These are phyloP conservation scores for Komagataella pastoris DNA, from an alignment of 805 yeast genomes.

Conservation along the genomic window DNA sequence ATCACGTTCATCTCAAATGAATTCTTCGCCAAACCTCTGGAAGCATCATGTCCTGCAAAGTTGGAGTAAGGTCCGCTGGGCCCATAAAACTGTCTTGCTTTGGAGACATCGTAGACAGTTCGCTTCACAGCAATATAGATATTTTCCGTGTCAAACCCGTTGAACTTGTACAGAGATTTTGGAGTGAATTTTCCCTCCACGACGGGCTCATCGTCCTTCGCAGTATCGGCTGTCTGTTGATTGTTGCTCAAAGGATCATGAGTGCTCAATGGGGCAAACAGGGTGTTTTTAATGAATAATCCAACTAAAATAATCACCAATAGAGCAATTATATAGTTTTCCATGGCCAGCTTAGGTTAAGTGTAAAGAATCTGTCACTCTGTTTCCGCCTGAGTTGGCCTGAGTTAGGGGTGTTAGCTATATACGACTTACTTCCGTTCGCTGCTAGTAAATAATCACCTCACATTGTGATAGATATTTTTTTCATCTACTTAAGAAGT, in stretches of 20 bases:
- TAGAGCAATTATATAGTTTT: constrained; percentile 11
- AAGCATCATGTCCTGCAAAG: constrained; percentile 94
- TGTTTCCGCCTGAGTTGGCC: no score
- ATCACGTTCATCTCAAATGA: constrained; percentile 64
- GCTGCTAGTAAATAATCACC: background rate
- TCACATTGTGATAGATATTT: background rate
- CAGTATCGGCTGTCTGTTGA: background rate
- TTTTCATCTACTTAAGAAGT: background rate
- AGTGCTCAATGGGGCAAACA: constrained; percentile 7
- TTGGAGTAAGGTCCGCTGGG: constrained; percentile 92
- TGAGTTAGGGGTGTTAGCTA: background rate
- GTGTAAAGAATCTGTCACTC: background rate
- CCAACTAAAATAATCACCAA: constrained; percentile 10
- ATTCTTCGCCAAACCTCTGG: constrained; percentile 81
- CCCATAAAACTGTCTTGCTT: constrained; percentile 79
- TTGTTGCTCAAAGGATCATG: background rate
- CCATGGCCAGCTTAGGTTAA: constrained; percentile 8
- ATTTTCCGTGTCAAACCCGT: constrained; percentile 68
- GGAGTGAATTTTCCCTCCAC: constrained; percentile 53
- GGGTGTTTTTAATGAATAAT: constrained; percentile 8
- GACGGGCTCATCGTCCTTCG: constrained; percentile 10
- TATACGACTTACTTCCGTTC: background rate
- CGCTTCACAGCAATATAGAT: constrained; percentile 85
- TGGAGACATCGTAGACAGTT: constrained; percentile 70
- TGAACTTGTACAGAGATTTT: constrained; percentile 51